Conservation (phyloP, 164 flowering plant genomes). For the Nymphaea colorata region DNA sequence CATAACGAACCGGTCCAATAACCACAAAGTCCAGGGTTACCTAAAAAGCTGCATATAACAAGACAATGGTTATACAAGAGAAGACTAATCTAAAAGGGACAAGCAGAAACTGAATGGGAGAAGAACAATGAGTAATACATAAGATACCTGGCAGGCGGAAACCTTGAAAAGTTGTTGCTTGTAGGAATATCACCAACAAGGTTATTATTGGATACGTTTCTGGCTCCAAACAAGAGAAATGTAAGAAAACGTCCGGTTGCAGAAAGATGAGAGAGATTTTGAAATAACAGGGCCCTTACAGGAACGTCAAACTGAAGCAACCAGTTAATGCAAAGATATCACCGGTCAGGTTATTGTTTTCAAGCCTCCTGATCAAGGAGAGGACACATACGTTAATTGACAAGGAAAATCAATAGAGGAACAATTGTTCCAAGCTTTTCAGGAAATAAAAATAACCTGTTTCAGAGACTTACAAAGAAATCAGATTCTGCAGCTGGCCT, state of each 20-base stretch:
- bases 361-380: slow-evolving; percentile 39
- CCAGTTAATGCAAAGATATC: slow-evolving; percentile 40
- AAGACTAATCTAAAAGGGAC: background rate
- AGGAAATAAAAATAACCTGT: background rate
- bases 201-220: slow-evolving; percentile 86
- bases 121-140: background rate
- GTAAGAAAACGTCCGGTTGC: background rate
- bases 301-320: slow-evolving; percentile 56
- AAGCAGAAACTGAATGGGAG: too few species aligned
- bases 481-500: slow-evolving; percentile 69
- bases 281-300: slow-evolving; percentile 34
- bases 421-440: background rate
- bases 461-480: slow-evolving; percentile 47
- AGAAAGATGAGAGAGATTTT: background rate
- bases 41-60: slow-evolving; percentile 48
- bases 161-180: slow-evolving; percentile 78
- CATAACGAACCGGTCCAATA: slow-evolving; percentile 68
- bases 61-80: background rate
- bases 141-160: slow-evolving; percentile 58
- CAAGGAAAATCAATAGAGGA: too few species aligned
- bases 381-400: background rate
- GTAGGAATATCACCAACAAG: slow-evolving; percentile 67
- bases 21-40: slow-evolving; percentile 81
- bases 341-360: slow-evolving; percentile 65
- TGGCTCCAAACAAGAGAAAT: slow-evolving; percentile 14